Conservation (phyloP, 306 rosid species). For the Quercus berberidifolia region DNA sequence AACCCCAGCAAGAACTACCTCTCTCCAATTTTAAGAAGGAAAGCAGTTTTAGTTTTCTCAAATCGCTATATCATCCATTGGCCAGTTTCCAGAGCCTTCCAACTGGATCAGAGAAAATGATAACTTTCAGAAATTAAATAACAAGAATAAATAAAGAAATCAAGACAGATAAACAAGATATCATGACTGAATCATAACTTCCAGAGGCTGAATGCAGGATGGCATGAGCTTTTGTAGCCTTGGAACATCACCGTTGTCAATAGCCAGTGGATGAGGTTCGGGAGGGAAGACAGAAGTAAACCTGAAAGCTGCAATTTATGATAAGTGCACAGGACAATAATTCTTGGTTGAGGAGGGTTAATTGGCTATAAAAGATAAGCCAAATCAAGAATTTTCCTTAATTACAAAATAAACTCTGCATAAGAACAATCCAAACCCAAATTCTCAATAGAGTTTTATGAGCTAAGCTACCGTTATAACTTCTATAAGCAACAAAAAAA, state of each 20-base stretch:
- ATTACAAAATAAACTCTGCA: not conserved
- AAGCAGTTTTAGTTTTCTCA: slow-evolving; percentile 84
- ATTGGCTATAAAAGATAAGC: not conserved
- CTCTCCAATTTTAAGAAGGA: slow-evolving; percentile 86
- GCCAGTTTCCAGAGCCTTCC: slow-evolving; percentile 99
- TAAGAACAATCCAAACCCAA: not conserved
- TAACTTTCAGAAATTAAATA: slow-evolving; percentile 23
- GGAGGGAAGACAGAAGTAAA: slow-evolving; percentile 90
- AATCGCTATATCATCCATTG: slow-evolving; percentile 84
- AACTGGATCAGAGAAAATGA: slow-evolving; percentile 43
- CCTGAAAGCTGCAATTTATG: slow-evolving; percentile 75
- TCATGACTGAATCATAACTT: slow-evolving; percentile 92
- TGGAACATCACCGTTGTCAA: slow-evolving; percentile 44
- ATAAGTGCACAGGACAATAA: slow-evolving; percentile 12
- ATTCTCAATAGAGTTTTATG: not conserved
- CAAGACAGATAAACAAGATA: slow-evolving; percentile 8
- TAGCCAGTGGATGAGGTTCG: slow-evolving; percentile 79
- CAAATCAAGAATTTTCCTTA: not conserved
- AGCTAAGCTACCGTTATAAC: not conserved
- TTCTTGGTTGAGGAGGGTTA: not conserved
- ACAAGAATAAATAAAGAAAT: not conserved
- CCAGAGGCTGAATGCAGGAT: slow-evolving; percentile 80
- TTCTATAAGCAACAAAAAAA: not conserved
- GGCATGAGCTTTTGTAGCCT: slow-evolving; percentile 45
- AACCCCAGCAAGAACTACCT: slow-evolving; percentile 44